Evolutionary conservation across 345 rosid genomes (phyloP).

Genomic region (Cardiospermum halicacabum): DNA sequence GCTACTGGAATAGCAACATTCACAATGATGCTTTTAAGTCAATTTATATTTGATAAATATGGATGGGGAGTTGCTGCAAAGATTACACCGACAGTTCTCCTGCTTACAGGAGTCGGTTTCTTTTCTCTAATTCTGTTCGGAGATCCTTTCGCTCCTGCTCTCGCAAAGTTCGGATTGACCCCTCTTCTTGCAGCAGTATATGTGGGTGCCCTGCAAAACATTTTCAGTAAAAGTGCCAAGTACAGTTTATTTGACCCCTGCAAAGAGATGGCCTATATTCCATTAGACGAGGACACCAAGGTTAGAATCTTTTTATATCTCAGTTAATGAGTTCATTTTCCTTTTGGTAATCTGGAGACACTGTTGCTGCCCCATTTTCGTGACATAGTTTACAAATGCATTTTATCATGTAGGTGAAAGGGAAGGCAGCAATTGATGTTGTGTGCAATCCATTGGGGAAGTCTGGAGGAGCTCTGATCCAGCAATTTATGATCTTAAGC

Average conservation of each 20-base stretch:
- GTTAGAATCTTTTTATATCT: conserved; percentile 27
- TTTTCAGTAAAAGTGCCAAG: conserved; percentile 99
- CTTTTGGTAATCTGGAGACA: too few species aligned
- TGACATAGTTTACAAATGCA: conserved; percentile 7
- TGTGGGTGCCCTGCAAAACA: conserved; percentile 96
- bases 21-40: conserved; percentile 93
- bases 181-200: conserved; percentile 97
- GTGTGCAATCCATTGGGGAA: conserved; percentile 94
- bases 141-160: conserved; percentile 60
- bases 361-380: too few species aligned
- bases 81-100: conserved; percentile 86
- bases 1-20: conserved; percentile 88
- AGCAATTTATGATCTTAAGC: conserved; percentile 94
- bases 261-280: conserved; percentile 99
- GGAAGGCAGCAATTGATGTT: conserved; percentile 94
- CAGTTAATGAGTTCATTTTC: neutral
- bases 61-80: conserved; percentile 98
- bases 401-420: conserved; percentile 73
- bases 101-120: conserved; percentile 88
- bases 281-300: conserved; percentile 95
- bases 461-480: conserved; percentile 94
- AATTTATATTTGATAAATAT: conserved; percentile 69
- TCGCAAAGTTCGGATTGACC: conserved; percentile 79
- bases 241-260: conserved; percentile 98
- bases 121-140: conserved; percentile 83